Evolutionary conservation across 257 asterid species (phyloP).

Genomic region (Solanum clarkiae): DNA sequence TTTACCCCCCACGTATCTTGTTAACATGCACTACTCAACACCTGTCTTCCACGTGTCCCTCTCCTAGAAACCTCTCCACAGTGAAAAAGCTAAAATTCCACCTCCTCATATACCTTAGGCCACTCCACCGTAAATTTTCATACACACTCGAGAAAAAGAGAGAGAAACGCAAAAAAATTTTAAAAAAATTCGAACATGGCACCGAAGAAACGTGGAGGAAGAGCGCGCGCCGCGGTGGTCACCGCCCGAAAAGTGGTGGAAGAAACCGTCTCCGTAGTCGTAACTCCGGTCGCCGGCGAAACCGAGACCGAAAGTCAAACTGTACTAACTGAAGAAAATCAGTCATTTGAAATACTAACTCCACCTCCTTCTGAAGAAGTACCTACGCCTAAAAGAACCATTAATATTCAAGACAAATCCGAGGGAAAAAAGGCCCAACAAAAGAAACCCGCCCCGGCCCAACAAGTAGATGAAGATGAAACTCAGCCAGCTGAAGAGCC

Average conservation of each 20-base stretch:
- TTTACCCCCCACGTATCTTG: conserved; percentile 44
- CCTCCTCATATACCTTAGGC: neutral
- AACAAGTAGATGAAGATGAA: conserved; percentile 12
- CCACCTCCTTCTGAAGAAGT: neutral
- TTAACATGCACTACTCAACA: conserved; percentile 3
- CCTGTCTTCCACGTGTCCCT: conserved; percentile 31
- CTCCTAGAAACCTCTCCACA: neutral
- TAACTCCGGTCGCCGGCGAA: conserved; percentile 7
- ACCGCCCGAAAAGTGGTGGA: conserved; percentile 44
- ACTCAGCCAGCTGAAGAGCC: conserved; percentile 16
- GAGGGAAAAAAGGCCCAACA: neutral
- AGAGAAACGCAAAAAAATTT: neutral
- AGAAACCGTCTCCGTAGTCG: conserved; percentile 45
- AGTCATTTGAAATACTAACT: neutral
- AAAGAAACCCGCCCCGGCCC: neutral
- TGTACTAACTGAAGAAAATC: conserved; percentile 11
- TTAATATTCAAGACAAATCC: conserved; percentile 3
- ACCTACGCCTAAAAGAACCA: conserved; percentile 1
- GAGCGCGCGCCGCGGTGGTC: conserved; percentile 27
- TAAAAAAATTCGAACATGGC: conserved; percentile 23
- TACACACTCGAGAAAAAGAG: neutral
- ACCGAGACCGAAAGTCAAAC: neutral
- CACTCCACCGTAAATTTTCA: neutral
- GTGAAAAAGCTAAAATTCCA: neutral
- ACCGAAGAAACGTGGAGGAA: conserved; percentile 38